Conservation (phyloP, 106 monocot genomes). For the Platanthera zijinensis region DNA sequence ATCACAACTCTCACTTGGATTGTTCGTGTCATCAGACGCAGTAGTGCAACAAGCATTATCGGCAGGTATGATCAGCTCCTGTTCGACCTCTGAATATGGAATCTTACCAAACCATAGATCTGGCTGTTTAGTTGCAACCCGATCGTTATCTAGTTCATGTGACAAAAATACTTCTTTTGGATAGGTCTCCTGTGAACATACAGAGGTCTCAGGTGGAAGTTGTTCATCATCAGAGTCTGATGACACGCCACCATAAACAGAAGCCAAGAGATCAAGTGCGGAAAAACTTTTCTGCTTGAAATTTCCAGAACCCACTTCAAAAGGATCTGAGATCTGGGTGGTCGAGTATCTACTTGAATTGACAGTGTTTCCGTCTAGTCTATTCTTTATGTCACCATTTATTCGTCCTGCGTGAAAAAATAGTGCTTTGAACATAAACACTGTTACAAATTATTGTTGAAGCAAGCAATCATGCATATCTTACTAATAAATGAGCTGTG, state of each 20-base stretch:
- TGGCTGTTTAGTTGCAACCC: conserved; percentile 4
- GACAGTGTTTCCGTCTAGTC: conserved; percentile 10
- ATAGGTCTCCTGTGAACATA: conserved; percentile 15
- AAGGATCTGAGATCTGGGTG: conserved; percentile 14
- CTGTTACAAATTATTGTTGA: neutral
- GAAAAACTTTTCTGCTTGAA: conserved; percentile 26
- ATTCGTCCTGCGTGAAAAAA: conserved; percentile 16
- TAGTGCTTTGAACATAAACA: neutral
- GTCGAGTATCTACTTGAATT: conserved; percentile 11
- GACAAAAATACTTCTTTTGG: neutral
- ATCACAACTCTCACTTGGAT: conserved; percentile 2
- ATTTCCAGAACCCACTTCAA: conserved; percentile 18
- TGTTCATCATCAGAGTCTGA: conserved; percentile 62
- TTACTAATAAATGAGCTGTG: neutral
- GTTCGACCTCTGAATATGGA: neutral
- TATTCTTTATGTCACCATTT: conserved; percentile 1
- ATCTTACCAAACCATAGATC: conserved; percentile 12
- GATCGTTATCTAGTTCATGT: conserved; percentile 9
- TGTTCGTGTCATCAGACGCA: conserved; percentile 11
- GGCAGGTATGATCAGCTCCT: conserved; percentile 3
- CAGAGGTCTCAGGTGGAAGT: conserved; percentile 12
- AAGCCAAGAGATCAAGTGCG: conserved; percentile 80
- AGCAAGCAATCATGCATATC: neutral
- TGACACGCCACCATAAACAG: conserved; percentile 49
- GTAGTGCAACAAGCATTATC: conserved; percentile 3